Base-by-base conservation (phyloP, 1,284 basidiomycete genomes). In the Puccinia novopanici region DNA sequence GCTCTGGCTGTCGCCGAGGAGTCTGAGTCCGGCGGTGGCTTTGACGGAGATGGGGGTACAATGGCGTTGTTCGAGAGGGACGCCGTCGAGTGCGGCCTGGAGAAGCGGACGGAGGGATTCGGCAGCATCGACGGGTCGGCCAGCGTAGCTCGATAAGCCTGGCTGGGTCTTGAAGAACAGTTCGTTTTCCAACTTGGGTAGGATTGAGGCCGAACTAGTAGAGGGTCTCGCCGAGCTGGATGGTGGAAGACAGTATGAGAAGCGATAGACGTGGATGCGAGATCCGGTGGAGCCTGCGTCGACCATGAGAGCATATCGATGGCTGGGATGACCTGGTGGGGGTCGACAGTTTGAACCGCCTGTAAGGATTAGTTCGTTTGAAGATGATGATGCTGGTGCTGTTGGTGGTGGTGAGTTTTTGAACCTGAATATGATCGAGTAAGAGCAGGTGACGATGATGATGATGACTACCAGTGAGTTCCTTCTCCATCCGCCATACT, bases 251-350 rank as follows among this genome's bases (percentile, higher is more conserved):
- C 95, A 97, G 88, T 95, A 92, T 88, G 95, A 90, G 89, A 98
- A 97, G 86, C 96, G 97, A 91, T 98, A 98, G 37, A 98, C 90
- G 88, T 99, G 96, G 84, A 99, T 95, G 22, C 96, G 91, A 0
- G 95, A 97, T 27, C 96, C 96, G 0, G 95, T 98, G 54, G 95
- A 98, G 22, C 96, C 97, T 0, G 97, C 96, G 86, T 99, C 96
- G 86, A 99, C 93, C 91, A 98, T 98, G 84, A 99, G 89, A 0
- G 94, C 95, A 86, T 93, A 99, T 86, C 98, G 94, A 34, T 55
- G 19, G 30, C 54, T 68, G 24, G 63, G 48, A 63, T 77, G 42
- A 40, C 65, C 75, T 24, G 75, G 65, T 15, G 75, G 75, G 34
- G 75, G 59, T 1, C 22, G 40, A 70, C 75, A 77, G 37, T 73